Base-by-base conservation (phyloP, 2,329 filamentous ascomycete species). In the Onygenales sp. region DNA sequence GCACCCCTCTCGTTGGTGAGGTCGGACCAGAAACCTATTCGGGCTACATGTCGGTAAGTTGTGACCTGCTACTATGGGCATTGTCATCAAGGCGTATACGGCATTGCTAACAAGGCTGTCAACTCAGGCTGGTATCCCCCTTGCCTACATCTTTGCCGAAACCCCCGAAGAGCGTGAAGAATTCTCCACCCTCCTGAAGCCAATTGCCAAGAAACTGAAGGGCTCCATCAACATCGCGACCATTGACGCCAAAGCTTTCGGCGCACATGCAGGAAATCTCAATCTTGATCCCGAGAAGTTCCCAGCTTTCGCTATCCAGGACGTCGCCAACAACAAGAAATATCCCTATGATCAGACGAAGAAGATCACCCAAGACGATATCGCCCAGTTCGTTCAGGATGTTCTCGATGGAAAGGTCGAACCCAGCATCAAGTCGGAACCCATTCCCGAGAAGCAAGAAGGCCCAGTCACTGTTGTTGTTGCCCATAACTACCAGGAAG, bases 361-460 rank as follows among this genome's bases (percentile, higher is more conserved):
- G 76, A 82, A 88, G 72, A 82, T 98, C 64, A 87, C 82, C 61
- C 75, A 80, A 63, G 81, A 85, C 70, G 76, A 80, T 60, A 86
- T 98, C 66, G 81, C 80, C 71, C 76, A 83, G 63, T 98, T 97
- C 70, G 87, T 96, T 56, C 81, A 93, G 60, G 83, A 93, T 63
- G 96, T 91, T 70, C 76, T 84, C 55, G 80, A 82, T 57, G 93
- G 91, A 75, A 95, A 95, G 80, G 72, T 97, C 61, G 85, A 94
- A 73, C 88, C 93, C 64, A 95, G 88, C 81, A 87, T 98, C 82
- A 98, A 98, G 84, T 96, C 91, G 59, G 93, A 98, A 81, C 88
- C 90, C 54, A 85, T 97, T 63, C 93, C 93, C 58, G 90, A 96
- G 82, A 86, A 81, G 60, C 88, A 98, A 74, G 90, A 96, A 60